Conservation (phyloP, 2,329 filamentous ascomycete species). For the Cadophora sp. region DNA sequence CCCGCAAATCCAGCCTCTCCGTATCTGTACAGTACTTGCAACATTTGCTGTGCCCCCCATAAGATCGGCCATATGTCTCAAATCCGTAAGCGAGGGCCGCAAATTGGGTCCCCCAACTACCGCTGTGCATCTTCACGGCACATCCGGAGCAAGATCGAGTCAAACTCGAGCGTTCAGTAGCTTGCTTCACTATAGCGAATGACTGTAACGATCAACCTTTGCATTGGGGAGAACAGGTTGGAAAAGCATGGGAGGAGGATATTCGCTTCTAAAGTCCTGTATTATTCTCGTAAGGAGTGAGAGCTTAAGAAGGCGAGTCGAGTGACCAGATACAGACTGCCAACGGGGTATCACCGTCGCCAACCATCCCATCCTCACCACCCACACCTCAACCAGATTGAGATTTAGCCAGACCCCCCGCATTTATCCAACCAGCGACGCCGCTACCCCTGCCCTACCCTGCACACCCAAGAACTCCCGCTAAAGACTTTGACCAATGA, state of each 20-base stretch:
- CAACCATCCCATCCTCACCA: no score
- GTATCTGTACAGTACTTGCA: not conserved
- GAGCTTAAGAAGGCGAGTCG: not conserved
- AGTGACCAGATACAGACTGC: not conserved
- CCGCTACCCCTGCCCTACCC: not conserved
- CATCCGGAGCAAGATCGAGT: not conserved
- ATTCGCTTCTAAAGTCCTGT: not conserved
- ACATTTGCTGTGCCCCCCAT: not conserved
- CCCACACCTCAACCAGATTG: not conserved
- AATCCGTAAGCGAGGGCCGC: not conserved
- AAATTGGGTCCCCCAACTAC: not conserved
- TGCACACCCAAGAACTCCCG: conserved; percentile 11
- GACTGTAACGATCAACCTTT: not conserved
- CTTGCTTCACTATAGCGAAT: not conserved
- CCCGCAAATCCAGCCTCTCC: not conserved
- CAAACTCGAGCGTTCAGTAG: not conserved
- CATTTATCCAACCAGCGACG: not conserved
- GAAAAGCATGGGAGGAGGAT: not conserved
- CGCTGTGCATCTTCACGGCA: not conserved
- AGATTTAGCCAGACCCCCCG: no score
- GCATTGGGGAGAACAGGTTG: not conserved
- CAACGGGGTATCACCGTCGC: no score
- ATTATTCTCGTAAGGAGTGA: not conserved
- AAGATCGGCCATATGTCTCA: not conserved
- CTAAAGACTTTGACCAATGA: conserved; percentile 8